These are phyloP conservation scores for Penicillium dipodomyicola DNA, from an alignment of 495 filamentous ascomycete genomes.

Conservation along the genomic window DNA sequence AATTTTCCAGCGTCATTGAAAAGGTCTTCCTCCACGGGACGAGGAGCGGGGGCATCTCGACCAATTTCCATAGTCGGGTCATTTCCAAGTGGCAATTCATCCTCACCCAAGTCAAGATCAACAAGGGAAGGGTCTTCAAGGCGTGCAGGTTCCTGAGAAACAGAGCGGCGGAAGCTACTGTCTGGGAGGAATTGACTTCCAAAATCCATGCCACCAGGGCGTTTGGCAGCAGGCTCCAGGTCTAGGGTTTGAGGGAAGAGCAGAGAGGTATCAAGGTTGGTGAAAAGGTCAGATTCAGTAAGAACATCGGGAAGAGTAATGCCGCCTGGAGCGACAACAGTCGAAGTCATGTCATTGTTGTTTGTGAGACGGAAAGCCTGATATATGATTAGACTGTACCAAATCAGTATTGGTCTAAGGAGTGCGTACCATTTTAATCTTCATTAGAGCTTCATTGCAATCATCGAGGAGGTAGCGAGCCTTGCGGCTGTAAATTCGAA, in stretches of 20 bases:
- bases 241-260: constrained; percentile 65
- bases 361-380: constrained; percentile 77
- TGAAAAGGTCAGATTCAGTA: constrained; percentile 83
- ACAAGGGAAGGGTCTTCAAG: constrained; percentile 50
- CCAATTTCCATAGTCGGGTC: constrained; percentile 77
- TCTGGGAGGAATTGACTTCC: constrained; percentile 71
- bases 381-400: background rate
- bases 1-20: constrained; percentile 62
- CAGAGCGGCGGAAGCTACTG: constrained; percentile 51
- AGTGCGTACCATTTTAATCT: constrained; percentile 91
- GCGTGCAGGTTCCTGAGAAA: constrained; percentile 48
- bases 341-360: constrained; percentile 76
- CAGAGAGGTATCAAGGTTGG: constrained; percentile 70
- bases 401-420: background rate
- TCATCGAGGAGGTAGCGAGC: constrained; percentile 94
- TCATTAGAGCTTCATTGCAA: constrained; percentile 93
- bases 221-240: constrained; percentile 57
- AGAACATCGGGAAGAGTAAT: constrained; percentile 83
- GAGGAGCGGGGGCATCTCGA: constrained; percentile 69
- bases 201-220: constrained; percentile 54
- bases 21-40: constrained; percentile 67
- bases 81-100: constrained; percentile 45
- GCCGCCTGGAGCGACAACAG: constrained; percentile 62
- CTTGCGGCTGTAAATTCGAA: constrained; percentile 95
- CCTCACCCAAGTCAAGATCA: constrained; percentile 52